Percentiles rank a stretch among this genome's conserved stretches.
phyloP scores from a whole-genome alignment of 2,329 filamentous ascomycete species.

The Pseudocercospora fuligena region DNA sequence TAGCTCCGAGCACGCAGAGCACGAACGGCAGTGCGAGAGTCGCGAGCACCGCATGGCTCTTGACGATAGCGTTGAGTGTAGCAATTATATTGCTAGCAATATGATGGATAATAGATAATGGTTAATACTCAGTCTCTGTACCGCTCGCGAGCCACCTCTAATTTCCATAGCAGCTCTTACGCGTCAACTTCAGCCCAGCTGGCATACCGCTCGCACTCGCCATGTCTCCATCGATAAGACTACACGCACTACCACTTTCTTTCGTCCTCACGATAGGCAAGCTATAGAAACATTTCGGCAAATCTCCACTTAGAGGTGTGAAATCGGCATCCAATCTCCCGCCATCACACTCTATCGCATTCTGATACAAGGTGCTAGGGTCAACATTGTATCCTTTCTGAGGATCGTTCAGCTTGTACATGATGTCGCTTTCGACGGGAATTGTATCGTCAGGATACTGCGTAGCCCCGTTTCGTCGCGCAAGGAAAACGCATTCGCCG shows the following conservation, averaged over 20 bases:
- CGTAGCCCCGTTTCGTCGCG: not conserved
- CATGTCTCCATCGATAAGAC: not conserved
- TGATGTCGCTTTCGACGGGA: not conserved
- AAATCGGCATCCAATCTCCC: not conserved
- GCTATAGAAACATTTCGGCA: not conserved
- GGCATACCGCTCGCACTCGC: not conserved
- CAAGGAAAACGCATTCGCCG: not conserved
- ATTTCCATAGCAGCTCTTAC: not conserved
- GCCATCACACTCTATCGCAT: not conserved
- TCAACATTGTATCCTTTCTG: not conserved
- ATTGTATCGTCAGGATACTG: not conserved
- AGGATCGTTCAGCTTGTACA: not conserved
- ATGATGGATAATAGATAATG: not conserved
- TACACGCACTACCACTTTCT: not conserved
- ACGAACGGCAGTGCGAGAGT: no score
- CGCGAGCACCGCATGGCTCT: no score
- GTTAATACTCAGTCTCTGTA: not conserved
- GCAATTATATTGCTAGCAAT: not conserved
- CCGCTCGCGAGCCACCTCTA: no score
- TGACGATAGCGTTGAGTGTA: no score
- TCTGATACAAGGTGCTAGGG: not conserved
- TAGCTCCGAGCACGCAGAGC: no score
- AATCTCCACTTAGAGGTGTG: not conserved
- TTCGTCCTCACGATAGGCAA: not conserved
- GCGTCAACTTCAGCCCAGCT: not conserved